Percentiles rank a stretch among this genome's conserved stretches.
phyloP scores from a whole-genome alignment of 2,329 filamentous ascomycete species.

The Aspergillus neoniger region DNA sequence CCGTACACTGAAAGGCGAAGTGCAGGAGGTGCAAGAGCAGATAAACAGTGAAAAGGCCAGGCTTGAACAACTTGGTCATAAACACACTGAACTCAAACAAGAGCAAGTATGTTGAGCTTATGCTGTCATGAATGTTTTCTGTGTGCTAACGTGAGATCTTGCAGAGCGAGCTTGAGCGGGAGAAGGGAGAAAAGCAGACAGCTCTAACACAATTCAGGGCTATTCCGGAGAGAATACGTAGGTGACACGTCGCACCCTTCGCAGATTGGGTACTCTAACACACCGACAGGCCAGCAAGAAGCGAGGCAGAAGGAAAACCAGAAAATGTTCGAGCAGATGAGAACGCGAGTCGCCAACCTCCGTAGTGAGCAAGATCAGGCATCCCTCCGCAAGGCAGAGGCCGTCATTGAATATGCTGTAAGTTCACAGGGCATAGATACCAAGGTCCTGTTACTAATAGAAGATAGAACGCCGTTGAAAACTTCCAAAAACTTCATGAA shows the following conservation, averaged over 20 bases:
- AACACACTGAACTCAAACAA: constrained; percentile 29
- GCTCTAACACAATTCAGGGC: constrained; percentile 65
- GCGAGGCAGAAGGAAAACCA: constrained; percentile 48
- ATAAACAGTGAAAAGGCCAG: constrained; percentile 32
- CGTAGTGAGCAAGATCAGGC: constrained; percentile 58
- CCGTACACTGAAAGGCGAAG: constrained; percentile 43
- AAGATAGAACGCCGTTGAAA: constrained; percentile 58
- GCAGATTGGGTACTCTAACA: constrained; percentile 26
- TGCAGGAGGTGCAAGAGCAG: constrained; percentile 36
- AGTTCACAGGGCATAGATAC: constrained; percentile 21
- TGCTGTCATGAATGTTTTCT: neutral
- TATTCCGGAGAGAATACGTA: constrained; percentile 72
- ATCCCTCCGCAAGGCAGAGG: constrained; percentile 58
- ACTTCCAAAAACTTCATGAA: constrained; percentile 63
- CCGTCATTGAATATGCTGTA: constrained; percentile 59
- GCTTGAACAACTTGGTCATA: constrained; percentile 25
- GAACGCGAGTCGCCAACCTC: constrained; percentile 53
- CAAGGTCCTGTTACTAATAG: constrained; percentile 13
- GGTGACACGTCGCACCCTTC: constrained; percentile 34
- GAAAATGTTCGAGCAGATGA: constrained; percentile 45
- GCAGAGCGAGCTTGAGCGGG: constrained; percentile 44
- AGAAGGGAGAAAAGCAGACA: constrained; percentile 69
- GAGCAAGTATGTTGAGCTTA: constrained; percentile 45
- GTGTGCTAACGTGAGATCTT: neutral
- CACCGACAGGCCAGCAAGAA: constrained; percentile 47